Percentiles rank a stretch among this genome's conserved stretches.
Evolutionary conservation across 78 protist species (phyloP).

Genomic region (Chrysochromulina parva): DNA sequence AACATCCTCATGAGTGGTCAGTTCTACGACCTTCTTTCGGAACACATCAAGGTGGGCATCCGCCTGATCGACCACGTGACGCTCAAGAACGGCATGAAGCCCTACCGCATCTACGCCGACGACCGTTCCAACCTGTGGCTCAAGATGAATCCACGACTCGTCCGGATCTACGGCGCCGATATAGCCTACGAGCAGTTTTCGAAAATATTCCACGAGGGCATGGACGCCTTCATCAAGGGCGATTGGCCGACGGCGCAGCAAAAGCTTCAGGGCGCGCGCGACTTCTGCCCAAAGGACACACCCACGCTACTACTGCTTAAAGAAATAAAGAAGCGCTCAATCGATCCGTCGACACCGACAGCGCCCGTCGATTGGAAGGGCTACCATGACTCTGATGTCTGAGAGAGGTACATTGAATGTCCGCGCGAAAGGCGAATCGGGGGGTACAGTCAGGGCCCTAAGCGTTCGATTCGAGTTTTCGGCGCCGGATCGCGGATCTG

Average conservation of each 20-base stretch:
- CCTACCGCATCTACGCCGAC: not conserved
- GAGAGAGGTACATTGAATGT: not conserved
- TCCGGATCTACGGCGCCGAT: not conserved
- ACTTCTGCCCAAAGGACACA: not conserved
- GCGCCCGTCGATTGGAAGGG: not conserved
- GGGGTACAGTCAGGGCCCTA: too few relatives aligned
- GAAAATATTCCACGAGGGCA: not conserved
- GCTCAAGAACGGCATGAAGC: not conserved
- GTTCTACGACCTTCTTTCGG: not conserved
- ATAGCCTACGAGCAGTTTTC: not conserved
- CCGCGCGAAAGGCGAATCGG: too few relatives aligned
- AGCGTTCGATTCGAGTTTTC: too few relatives aligned
- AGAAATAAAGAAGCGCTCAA: not conserved
- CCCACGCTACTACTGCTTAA: not conserved
- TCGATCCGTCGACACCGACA: not conserved
- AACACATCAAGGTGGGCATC: not conserved
- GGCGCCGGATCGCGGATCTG: too few relatives aligned
- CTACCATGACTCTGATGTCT: not conserved
- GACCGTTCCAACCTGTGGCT: not conserved
- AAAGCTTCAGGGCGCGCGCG: not conserved
- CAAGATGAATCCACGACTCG: not conserved
- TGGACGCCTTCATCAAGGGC: not conserved
- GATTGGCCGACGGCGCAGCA: not conserved
- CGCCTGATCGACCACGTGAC: not conserved
- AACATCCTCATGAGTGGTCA: not conserved